Evolutionary conservation across 805 yeast species (phyloP), one percentile per base, ranked within the genome.

Genomic region (Yarrowia sp.): DNA sequence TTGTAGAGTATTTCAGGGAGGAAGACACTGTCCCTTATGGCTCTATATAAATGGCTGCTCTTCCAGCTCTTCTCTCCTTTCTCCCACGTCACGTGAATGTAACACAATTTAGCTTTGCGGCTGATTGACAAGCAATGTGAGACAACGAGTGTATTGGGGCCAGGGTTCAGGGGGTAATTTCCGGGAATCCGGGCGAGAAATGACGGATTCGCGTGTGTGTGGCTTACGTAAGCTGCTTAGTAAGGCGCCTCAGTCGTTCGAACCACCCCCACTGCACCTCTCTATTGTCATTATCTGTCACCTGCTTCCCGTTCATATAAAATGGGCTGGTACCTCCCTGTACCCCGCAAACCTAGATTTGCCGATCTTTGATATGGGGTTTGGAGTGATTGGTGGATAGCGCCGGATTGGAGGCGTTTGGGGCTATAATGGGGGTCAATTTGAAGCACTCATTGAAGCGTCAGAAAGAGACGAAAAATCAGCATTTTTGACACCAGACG

Each of bases 271-370:
- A 24, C 30, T 24, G 30, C 30, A 6, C 7, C 13, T 9, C 38
- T 9, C 38, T 5, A 8, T 6, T 9, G 8, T 36, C 38, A 10
- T 10, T 10, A 36, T 36, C 38, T 36, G 13, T 36, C 38, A 9
- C 13, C 38, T 12, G 10, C 38, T 9, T 17, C 34, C 34, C 5
- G 10, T 24, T 7, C n/a, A 14, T 15, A 5, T 20, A 10, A 30
- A 50, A 34, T 24, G 60, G 60, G 60, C 60, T 53, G 60, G 60
- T 38, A 14, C 17, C 19, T 52, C 43, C 58, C 44, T 53, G 60
- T 53, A 53, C 60, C 60, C 60, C 60, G 44, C 60, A 53, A 53
- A 53, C 60, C 19, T 39, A 19, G 40, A 34, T 50, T 50, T 34
- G 56, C 15, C 55, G 40, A 50, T 34, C 40, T 8, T 5, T 44